Base-by-base conservation (phyloP, 2,329 filamentous ascomycete species). In the Fusarium bactridioides region DNA sequence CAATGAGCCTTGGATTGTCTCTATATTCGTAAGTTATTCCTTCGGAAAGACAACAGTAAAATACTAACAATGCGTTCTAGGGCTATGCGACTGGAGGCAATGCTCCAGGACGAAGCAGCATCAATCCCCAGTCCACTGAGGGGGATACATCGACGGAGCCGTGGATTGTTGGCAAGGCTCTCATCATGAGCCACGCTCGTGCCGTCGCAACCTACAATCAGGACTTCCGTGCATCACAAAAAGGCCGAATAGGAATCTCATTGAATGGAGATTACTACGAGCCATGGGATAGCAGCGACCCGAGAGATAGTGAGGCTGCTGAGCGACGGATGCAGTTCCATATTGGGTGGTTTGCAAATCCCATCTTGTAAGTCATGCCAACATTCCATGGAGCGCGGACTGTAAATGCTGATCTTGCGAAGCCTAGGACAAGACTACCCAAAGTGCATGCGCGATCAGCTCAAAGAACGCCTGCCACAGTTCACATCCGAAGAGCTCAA, bases 331-430 rank as follows among this genome's bases (percentile, higher is more conserved):
- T 83, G 80, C 67, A 82, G 19, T 83, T 83, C 27, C 78, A 81
- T 54, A 80, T 83, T 8, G 81, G 80, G 10, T 83, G 82, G 82
- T 83, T 82, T 59, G 81, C 80, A 3, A 78, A 83, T 50, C 81
- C 81, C 15, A 79, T 83, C 11, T 83, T 82, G 73, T 35, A 35
- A 35, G 33, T 18, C 1, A 35, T 35, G 9, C 33, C 33, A 35
- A 18, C 2, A 16, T 18, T 35, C 15, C 33, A 35, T 35, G 16
- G 9, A 10, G 15, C 33, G 33, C 33, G 33, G 33, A 18, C 33
- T 2, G 2, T 35, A 18, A 35, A 18, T 35, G 33, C 33, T 35
- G 33, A 35, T 35, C 18, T 11, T 10, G 7, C 3, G 1, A 61
- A 79, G 76, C 57, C 54, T 81, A 18, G 69, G 75, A 31, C 57